Base-by-base conservation (phyloP, 2,329 filamentous ascomycete species). In the Ophiostoma tasmaniense region DNA sequence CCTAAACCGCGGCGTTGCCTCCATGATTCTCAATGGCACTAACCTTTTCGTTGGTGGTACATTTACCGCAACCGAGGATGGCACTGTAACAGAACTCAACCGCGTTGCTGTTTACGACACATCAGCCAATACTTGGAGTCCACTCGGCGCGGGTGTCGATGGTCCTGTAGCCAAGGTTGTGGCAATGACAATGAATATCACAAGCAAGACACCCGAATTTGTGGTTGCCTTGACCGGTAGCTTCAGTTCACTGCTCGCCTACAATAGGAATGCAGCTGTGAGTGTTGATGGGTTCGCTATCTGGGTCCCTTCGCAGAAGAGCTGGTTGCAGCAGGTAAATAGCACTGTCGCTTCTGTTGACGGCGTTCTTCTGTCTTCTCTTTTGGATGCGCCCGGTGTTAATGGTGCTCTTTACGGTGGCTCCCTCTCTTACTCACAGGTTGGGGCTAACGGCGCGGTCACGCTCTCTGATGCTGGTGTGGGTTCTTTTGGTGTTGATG, bases 281-380 rank as follows among this genome's bases (percentile, higher is more conserved):
- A 75, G 84, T 10, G 90, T 88, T 0, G 79, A 87, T 66, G 93
- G 93, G 1, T 92, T 99, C 75, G 94, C 92, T 17, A 83, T 98
- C 50, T 99, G 95, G 95, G 89, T 98, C 8, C 91, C 91, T 2
- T 96, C 93, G 3, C 83, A 85, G 71, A 84, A 83, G 70, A 95
- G 95, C 76, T 99, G 95, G 95, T 82, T 99, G 20, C 87, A 92
- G 75, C 95, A 96, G 73, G 80, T 97, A 22, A 78, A 87, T 45
- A 81, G 86, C 7, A 80, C 85, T 8, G 83, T 88, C 39, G 87
- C 91, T 68, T 82, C 85, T 7, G 85, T 96, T 74, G 83, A 84
- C 70, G 96, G 95, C 50, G 81, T 88, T 69, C 83, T 99, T 64
- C 90, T 89, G 22, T 85, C 91, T 0, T 83, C 84, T 7, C 82